Percentiles rank a stretch among this genome's conserved stretches.
phyloP scores from a whole-genome alignment of 306 rosid genomes.

The Cicer cuneatum region DNA sequence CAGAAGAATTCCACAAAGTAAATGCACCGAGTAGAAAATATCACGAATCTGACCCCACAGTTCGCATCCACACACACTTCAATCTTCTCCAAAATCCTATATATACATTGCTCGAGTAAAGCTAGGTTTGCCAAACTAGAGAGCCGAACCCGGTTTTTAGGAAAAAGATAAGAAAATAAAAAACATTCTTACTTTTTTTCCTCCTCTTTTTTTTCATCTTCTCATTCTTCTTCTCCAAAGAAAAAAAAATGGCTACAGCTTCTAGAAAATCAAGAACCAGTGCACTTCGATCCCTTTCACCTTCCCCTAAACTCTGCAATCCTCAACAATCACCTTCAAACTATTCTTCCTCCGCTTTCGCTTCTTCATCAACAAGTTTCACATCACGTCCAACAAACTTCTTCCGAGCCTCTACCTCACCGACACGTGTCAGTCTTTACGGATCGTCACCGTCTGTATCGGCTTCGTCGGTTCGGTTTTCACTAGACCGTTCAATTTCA shows the following conservation, averaged over 20 bases:
- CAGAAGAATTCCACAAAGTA: conserved; percentile 35
- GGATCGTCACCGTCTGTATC: conserved; percentile 55
- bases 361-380: conserved; percentile 76
- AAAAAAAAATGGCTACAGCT: conserved; percentile 62
- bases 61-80: not conserved
- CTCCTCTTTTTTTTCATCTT: not conserved
- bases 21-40: conserved; percentile 41
- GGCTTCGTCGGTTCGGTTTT: conserved; percentile 68
- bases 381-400: conserved; percentile 63
- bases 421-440: conserved; percentile 67
- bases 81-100: conserved; percentile 44
- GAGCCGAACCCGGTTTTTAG: conserved; percentile 56
- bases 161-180: not conserved
- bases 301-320: conserved; percentile 61
- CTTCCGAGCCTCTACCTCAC: conserved; percentile 65
- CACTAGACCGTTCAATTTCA: conserved; percentile 74
- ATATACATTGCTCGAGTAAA: conserved; percentile 75
- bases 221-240: not conserved
- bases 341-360: conserved; percentile 54
- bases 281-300: conserved; percentile 61
- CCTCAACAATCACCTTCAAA: conserved; percentile 24
- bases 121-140: conserved; percentile 79
- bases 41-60: conserved; percentile 27
- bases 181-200: too few relatives aligned
- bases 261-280: conserved; percentile 70